Percentiles rank a stretch among this genome's conserved stretches.
Conservation (phyloP, 257 asterid species). For the Lycium barbarum region DNA sequence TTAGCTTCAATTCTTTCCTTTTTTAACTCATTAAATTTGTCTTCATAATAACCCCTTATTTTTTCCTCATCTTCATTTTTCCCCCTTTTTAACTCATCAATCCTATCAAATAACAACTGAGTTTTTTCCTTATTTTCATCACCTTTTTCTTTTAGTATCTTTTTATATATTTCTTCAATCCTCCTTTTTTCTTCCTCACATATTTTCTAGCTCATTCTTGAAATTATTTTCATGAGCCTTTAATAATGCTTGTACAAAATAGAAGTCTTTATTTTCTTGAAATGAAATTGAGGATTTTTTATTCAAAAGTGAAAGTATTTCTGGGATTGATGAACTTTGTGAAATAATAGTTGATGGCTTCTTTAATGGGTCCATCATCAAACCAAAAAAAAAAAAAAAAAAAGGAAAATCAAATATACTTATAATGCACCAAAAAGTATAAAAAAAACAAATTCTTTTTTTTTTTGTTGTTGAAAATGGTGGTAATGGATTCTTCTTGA, state of each 20-base stretch:
- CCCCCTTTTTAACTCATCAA: background rate
- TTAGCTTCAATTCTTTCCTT: no score
- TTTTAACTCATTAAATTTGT: no score
- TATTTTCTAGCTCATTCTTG: background rate
- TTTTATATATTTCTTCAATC: background rate
- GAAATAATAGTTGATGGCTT: no score
- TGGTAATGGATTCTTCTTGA: no score
- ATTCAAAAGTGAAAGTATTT: background rate
- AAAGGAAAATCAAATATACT: no score
- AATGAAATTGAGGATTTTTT: background rate
- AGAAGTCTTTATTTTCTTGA: background rate
- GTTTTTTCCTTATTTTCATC: background rate
- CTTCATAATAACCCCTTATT: no score
- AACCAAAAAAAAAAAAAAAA: no score
- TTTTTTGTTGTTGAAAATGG: no score
- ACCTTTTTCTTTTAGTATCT: background rate
- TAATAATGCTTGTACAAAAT: background rate
- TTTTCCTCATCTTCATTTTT: no score
- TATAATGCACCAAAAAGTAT: no score
- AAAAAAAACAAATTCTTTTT: no score
- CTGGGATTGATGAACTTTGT: slow-evolving; percentile 1
- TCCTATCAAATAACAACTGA: background rate
- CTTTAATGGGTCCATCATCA: background rate
- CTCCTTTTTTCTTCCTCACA: background rate
- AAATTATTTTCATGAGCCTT: background rate